Conservation (phyloP, 306 rosid species). For the Acacia crassicarpa region DNA sequence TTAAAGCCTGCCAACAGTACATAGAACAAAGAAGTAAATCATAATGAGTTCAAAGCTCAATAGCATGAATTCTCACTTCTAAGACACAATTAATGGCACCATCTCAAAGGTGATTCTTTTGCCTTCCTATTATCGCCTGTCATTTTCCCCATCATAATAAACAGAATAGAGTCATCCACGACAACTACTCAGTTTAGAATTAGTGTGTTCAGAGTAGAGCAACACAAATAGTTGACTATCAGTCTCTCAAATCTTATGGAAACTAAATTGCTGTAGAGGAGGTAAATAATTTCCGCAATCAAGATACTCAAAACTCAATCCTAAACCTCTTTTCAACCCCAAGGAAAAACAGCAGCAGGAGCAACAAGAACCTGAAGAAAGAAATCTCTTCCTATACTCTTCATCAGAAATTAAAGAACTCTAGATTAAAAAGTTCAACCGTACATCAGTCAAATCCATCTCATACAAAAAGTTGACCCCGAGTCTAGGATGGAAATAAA, state of each 20-base stretch:
- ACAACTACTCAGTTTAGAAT: neutral
- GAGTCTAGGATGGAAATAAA: slow-evolving; percentile 23
- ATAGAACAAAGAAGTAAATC: slow-evolving; percentile 13
- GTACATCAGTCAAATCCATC: slow-evolving; percentile 12
- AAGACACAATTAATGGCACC: neutral
- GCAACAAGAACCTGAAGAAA: neutral
- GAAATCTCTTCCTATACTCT: neutral
- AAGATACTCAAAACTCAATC: neutral
- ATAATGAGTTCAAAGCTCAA: slow-evolving; percentile 5
- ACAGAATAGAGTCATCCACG: neutral
- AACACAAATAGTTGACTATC: neutral
- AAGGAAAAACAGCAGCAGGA: neutral
- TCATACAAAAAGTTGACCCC: slow-evolving; percentile 6
- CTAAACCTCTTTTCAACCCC: neutral
- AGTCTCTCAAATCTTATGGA: slow-evolving; percentile 6
- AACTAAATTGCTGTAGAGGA: neutral
- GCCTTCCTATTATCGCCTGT: neutral
- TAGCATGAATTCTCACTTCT: neutral
- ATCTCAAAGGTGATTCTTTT: neutral
- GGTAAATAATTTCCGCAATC: neutral
- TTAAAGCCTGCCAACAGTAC: slow-evolving; percentile 65
- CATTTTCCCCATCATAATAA: neutral
- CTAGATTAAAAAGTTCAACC: neutral
- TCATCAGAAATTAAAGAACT: neutral
- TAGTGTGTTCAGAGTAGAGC: neutral